Percentiles rank a stretch among this genome's conserved stretches.
These are phyloP conservation scores for Deinandra increscens DNA, from an alignment of 129 eudicot genomes.

Conservation along the genomic window DNA sequence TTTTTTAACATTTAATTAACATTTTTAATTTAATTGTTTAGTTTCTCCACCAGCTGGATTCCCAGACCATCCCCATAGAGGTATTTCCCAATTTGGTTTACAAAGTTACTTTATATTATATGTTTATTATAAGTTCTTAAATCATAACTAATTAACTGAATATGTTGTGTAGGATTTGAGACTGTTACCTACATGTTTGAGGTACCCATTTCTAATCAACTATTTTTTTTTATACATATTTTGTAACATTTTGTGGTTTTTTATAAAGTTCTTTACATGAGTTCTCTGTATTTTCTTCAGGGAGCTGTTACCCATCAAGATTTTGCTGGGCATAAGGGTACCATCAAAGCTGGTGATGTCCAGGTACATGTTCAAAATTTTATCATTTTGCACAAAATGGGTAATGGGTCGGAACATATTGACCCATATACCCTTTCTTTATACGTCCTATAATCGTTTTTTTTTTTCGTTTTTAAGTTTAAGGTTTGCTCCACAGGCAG, in stretches of 20 bases:
- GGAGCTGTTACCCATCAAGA: slow-evolving; percentile 92
- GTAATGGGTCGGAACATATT: background rate
- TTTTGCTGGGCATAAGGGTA: slow-evolving; percentile 89
- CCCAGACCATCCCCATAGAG: slow-evolving; percentile 97
- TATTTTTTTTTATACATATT: background rate
- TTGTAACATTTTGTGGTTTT: background rate
- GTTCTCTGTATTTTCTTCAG: slow-evolving; percentile 27
- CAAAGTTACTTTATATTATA: background rate
- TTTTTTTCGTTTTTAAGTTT: background rate
- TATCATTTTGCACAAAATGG: background rate
- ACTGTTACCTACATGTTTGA: slow-evolving; percentile 92
- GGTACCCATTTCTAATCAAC: slow-evolving; percentile 33
- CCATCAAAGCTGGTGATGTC: slow-evolving; percentile 78
- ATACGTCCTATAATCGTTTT: background rate
- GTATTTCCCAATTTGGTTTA: slow-evolving; percentile 29
- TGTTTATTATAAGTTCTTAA: background rate
- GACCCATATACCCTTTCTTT: background rate
- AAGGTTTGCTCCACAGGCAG: background rate
- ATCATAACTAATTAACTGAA: background rate
- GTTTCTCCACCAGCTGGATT: slow-evolving; percentile 93
- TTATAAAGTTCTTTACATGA: background rate
- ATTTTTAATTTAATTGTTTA: slow-evolving; percentile 21
- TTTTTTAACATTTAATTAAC: background rate
- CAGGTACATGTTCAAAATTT: slow-evolving; percentile 43
- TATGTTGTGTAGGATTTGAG: slow-evolving; percentile 63